Percentiles rank a stretch among this genome's conserved stretches.
Evolutionary conservation across 306 rosid genomes (phyloP).

Genomic region (Pterocarpus santalinus): DNA sequence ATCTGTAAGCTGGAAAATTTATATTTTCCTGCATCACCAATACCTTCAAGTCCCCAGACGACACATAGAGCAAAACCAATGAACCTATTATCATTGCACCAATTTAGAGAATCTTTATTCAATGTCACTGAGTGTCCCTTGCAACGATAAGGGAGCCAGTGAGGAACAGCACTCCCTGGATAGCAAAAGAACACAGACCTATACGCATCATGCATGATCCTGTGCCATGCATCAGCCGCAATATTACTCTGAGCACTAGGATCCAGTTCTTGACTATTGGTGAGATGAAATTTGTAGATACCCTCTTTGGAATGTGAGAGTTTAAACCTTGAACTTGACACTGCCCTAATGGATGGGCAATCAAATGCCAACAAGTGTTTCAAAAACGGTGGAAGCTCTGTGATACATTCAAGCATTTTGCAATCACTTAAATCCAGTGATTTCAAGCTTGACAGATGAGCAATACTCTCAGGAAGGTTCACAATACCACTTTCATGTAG

Average conservation of each 20-base stretch:
- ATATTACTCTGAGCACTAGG: constrained; percentile 17
- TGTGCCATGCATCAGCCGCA: constrained; percentile 31
- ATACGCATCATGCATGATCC: constrained; percentile 12
- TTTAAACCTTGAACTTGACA: constrained; percentile 25
- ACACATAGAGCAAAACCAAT: constrained; percentile 26
- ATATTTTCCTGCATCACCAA: background rate
- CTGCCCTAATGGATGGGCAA: constrained; percentile 33
- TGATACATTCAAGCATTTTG: constrained; percentile 40
- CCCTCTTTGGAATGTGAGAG: background rate
- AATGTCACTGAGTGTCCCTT: constrained; percentile 20
- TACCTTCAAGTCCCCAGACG: constrained; percentile 13
- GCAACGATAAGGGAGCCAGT: constrained; percentile 24
- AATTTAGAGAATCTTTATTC: background rate
- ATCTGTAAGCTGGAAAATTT: constrained; percentile 6
- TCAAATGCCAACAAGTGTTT: constrained; percentile 39
- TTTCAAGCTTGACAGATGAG: constrained; percentile 42
- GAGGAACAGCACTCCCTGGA: constrained; percentile 51
- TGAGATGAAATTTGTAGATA: constrained; percentile 36
- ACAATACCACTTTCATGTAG: background rate
- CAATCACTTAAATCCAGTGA: constrained; percentile 45
- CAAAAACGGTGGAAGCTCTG: constrained; percentile 37
- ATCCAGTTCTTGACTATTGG: constrained; percentile 41
- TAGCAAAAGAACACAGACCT: constrained; percentile 30
- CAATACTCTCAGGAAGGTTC: constrained; percentile 43
- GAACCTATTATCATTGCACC: background rate